phyloP scores from a whole-genome alignment of 2,329 filamentous ascomycete genomes.

The Malbranchea zuffiana region DNA sequence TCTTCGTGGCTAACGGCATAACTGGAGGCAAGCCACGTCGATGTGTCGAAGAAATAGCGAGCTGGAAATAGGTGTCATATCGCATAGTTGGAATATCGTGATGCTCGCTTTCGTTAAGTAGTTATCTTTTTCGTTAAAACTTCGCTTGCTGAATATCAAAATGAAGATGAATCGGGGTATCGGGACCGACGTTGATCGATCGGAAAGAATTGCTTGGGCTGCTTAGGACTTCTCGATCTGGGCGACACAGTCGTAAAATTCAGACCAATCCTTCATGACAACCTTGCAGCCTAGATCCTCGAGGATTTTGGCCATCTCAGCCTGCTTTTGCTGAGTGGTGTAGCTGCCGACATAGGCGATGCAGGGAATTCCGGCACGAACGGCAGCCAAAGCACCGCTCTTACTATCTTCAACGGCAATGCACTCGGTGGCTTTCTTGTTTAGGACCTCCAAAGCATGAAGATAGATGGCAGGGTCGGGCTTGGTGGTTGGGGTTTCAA shows the following conservation, averaged over 20 bases:
- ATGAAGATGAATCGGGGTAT: no score
- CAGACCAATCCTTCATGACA: slow-evolving; percentile 45
- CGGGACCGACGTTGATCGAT: no score
- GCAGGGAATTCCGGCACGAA: slow-evolving; percentile 65
- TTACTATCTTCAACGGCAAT: slow-evolving; percentile 83
- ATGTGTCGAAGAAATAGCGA: no score
- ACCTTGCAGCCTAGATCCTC: slow-evolving; percentile 51
- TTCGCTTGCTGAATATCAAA: no score
- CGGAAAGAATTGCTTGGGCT: not conserved
- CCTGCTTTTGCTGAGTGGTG: slow-evolving; percentile 45
- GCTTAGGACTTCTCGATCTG: slow-evolving; percentile 29
- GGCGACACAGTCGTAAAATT: slow-evolving; percentile 35
- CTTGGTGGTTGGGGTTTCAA: slow-evolving; percentile 74
- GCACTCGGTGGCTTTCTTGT: slow-evolving; percentile 58
- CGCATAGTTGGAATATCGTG: no score
- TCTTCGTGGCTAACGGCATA: no score
- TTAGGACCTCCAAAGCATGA: slow-evolving; percentile 61
- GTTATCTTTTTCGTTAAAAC: no score
- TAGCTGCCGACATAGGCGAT: slow-evolving; percentile 82
- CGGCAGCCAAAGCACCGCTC: slow-evolving; percentile 67
- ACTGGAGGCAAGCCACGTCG: no score
- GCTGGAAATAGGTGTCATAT: no score
- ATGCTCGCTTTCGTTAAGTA: no score
- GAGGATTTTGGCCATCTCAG: slow-evolving; percentile 54
- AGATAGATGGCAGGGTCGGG: slow-evolving; percentile 84